Percentiles rank a stretch among this genome's conserved stretches.
These are phyloP conservation scores for Podospora didyma DNA, from an alignment of 495 filamentous ascomycete genomes.

Conservation along the genomic window DNA sequence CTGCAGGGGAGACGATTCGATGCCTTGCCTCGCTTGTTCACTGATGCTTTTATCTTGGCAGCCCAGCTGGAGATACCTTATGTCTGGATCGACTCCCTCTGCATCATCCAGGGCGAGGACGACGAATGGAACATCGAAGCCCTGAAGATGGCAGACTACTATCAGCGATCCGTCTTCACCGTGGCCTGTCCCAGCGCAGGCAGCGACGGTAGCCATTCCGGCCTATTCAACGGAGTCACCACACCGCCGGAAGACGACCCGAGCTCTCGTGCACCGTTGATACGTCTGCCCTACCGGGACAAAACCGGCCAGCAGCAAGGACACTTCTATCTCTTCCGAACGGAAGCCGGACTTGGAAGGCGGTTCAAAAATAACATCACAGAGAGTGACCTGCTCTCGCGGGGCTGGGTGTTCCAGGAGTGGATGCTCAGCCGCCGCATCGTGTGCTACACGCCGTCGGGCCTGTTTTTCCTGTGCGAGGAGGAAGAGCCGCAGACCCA, in stretches of 20 bases:
- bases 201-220: background rate
- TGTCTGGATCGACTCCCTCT: too few relatives aligned
- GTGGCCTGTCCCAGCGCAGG: constrained; percentile 2
- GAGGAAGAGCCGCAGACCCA: background rate
- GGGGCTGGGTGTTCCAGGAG: constrained; percentile 15
- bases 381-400: constrained; percentile 6
- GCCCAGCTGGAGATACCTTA: constrained; percentile 3
- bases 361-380: background rate
- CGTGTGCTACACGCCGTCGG: constrained; percentile 5
- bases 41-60: constrained; percentile 2
- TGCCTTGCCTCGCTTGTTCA: constrained; percentile 2
- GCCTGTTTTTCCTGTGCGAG: constrained; percentile 1
- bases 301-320: background rate
- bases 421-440: constrained; percentile 14
- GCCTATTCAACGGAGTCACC: constrained; percentile 10
- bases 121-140: constrained; percentile 3
- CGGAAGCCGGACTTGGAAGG: background rate
- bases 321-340: constrained; percentile 6
- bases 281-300: constrained; percentile 3
- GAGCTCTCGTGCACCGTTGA: background rate
- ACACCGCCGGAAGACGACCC: background rate
- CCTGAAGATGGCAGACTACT: constrained; percentile 11
- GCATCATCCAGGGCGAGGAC: constrained; percentile 4
- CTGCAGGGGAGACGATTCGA: constrained; percentile 1
- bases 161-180: constrained; percentile 11